Conservation (phyloP, 306 rosid species). For the Hylodesmum podocarpum region DNA sequence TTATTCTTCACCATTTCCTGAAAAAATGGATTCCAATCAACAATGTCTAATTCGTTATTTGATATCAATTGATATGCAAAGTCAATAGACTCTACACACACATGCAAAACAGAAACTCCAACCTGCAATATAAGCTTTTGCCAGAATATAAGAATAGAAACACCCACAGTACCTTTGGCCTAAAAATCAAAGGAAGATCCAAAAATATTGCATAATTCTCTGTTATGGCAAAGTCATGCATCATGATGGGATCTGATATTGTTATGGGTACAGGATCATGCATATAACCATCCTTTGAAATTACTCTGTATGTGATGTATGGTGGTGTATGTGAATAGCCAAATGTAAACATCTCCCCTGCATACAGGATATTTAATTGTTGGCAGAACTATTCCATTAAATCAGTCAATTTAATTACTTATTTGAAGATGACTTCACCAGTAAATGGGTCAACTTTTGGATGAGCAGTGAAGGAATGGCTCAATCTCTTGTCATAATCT, state of each 20-base stretch:
- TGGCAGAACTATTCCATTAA: slow-evolving; percentile 6
- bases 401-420: slow-evolving; percentile 23
- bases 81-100: background rate
- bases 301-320: slow-evolving; percentile 87
- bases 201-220: slow-evolving; percentile 82
- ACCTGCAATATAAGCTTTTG: background rate
- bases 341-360: slow-evolving; percentile 98
- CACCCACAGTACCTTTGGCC: slow-evolving; percentile 68
- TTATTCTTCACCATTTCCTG: slow-evolving; percentile 98
- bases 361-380: slow-evolving; percentile 38
- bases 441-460: slow-evolving; percentile 96
- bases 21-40: slow-evolving; percentile 29
- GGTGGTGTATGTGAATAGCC: slow-evolving; percentile 88
- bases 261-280: slow-evolving; percentile 95
- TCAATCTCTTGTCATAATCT: slow-evolving; percentile 93
- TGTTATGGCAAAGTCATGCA: slow-evolving; percentile 96
- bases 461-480: slow-evolving; percentile 93
- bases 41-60: slow-evolving; percentile 16
- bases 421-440: slow-evolving; percentile 49
- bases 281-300: slow-evolving; percentile 88
- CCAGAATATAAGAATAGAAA: slow-evolving; percentile 4
- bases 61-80: background rate
- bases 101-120: background rate
- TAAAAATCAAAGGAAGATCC: slow-evolving; percentile 91
- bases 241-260: slow-evolving; percentile 80